Evolutionary conservation across 2,329 filamentous ascomycete species (phyloP).

Genomic region (Knufia fluminis): DNA sequence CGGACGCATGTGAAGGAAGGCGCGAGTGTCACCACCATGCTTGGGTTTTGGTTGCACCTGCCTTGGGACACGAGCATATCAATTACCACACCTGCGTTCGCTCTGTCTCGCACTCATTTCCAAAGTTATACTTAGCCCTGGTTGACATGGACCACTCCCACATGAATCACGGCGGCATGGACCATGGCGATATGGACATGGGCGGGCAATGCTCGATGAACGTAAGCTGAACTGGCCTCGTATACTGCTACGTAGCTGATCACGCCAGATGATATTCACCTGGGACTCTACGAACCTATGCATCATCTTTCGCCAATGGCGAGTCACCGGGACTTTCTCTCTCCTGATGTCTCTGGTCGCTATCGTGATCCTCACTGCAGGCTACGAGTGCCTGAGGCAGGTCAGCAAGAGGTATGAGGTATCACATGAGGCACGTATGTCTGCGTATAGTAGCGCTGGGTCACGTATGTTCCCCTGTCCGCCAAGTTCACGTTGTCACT

Average conservation of each 20-base stretch:
- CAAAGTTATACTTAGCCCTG: not conserved
- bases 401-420: conserved; percentile 67
- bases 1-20: not conserved
- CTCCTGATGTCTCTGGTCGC: conserved; percentile 75
- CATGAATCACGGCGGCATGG: conserved; percentile 50
- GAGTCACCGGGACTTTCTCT: conserved; percentile 62
- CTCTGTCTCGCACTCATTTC: too few relatives aligned
- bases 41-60: not conserved
- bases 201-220: conserved; percentile 78
- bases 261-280: conserved; percentile 83
- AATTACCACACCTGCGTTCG: too few relatives aligned
- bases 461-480: conserved; percentile 16
- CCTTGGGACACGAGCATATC: not conserved
- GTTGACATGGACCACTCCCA: conserved; percentile 23
- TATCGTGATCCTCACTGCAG: conserved; percentile 74
- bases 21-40: not conserved
- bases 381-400: conserved; percentile 82
- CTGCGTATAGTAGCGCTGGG: conserved; percentile 16
- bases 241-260: conserved; percentile 8
- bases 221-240: conserved; percentile 42
- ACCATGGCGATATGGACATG: conserved; percentile 51
- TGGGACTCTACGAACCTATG: conserved; percentile 91
- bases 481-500: conserved; percentile 12
- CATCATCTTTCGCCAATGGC: conserved; percentile 91
- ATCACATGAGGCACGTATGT: conserved; percentile 36